These are phyloP conservation scores for Strigomonas culicis DNA, from an alignment of 208 protist genomes.

Conservation along the genomic window DNA sequence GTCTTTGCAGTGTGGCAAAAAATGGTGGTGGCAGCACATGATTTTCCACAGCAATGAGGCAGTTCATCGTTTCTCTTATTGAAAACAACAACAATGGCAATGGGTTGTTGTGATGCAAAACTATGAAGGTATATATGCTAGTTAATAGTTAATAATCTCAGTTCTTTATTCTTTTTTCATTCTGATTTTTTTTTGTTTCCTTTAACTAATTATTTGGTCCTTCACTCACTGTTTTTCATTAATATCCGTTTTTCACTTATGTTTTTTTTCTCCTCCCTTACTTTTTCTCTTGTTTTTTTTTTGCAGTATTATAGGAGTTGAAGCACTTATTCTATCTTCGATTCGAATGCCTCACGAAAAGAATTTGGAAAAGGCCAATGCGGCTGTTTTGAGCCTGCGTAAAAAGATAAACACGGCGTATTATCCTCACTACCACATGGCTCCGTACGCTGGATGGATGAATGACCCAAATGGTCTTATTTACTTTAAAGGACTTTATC, in stretches of 20 bases:
- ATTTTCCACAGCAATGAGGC: not conserved
- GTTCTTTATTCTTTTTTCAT: not conserved
- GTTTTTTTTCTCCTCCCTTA: not conserved
- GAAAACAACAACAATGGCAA: not conserved
- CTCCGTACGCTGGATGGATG: slow-evolving; percentile 49
- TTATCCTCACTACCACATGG: slow-evolving; percentile 54
- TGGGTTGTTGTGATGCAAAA: not conserved
- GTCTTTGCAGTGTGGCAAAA: not conserved
- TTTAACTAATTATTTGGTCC: not conserved
- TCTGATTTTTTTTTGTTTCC: not conserved
- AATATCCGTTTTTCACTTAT: not conserved
- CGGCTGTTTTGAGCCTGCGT: slow-evolving; percentile 30
- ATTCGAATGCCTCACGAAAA: slow-evolving; percentile 33
- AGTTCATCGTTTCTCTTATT: not conserved
- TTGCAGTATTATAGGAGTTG: not conserved
- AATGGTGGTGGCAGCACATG: not conserved
- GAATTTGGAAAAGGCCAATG: slow-evolving; percentile 35
- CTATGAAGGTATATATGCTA: not conserved
- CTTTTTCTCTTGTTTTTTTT: not conserved
- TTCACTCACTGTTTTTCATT: not conserved
- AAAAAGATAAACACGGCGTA: slow-evolving; percentile 37
- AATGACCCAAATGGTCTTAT: slow-evolving; percentile 44
- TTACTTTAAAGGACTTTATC: slow-evolving; percentile 51
- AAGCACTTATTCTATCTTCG: not conserved
- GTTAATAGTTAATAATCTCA: not conserved